A percentile compares a stretch with the other conserved stretches of the same genome.
These are phyloP conservation scores for Yamagishiella unicocca DNA, from an alignment of 139 green algal species.

Conservation along the genomic window DNA sequence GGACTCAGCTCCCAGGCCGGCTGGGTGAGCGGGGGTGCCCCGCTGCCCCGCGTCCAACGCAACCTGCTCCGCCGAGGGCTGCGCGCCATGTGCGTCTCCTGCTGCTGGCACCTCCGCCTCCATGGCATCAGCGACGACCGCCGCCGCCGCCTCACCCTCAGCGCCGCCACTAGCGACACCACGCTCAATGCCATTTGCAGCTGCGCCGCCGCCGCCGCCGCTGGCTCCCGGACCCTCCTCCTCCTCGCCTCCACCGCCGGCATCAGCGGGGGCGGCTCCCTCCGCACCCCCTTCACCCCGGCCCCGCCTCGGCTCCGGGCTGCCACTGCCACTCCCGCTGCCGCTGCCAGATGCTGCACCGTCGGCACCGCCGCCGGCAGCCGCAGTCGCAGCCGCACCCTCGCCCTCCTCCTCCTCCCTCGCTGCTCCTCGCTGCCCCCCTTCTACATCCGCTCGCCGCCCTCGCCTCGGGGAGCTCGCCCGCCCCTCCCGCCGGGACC, in stretches of 20 bases:
- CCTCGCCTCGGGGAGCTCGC: background rate
- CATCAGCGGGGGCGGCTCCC: background rate
- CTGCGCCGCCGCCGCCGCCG: background rate
- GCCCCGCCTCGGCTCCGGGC: too few relatives aligned
- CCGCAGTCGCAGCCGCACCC: background rate
- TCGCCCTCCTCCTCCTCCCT: background rate
- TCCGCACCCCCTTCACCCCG: background rate
- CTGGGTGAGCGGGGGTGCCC: too few relatives aligned
- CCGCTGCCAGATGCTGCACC: background rate
- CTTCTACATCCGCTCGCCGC: background rate
- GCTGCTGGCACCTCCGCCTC: background rate
- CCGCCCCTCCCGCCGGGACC: background rate
- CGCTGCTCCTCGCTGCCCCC: background rate
- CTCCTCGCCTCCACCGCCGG: background rate
- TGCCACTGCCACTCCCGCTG: background rate
- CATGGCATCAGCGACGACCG: background rate
- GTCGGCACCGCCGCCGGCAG: background rate
- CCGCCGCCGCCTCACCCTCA: background rate
- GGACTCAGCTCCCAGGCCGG: too few relatives aligned
- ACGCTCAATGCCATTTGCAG: too few relatives aligned
- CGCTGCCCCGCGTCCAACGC: too few relatives aligned
- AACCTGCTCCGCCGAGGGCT: too few relatives aligned
- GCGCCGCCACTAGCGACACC: background rate
- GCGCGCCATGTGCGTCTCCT: too few relatives aligned
- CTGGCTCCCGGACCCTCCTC: background rate